Evolutionary conservation across 2,329 filamentous ascomycete genomes (phyloP).

Genomic region (Balansia obtecta): DNA sequence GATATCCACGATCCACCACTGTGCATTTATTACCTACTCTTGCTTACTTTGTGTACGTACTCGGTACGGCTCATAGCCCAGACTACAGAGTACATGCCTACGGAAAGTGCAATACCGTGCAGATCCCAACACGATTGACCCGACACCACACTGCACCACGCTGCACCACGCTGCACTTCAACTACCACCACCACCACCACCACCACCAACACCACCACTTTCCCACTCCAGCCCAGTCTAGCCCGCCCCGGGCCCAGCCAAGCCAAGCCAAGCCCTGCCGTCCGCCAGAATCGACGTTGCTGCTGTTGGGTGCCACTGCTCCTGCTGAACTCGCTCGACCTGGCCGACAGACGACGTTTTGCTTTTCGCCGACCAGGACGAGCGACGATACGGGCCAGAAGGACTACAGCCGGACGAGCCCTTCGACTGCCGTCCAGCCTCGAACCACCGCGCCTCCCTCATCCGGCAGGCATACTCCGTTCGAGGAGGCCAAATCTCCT

Average conservation of each 20-base stretch:
- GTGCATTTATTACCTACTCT: neutral
- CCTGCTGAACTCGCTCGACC: conserved; percentile 1
- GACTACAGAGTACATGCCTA: too few species aligned
- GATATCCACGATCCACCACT: neutral
- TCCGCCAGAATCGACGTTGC: neutral
- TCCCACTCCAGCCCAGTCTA: neutral
- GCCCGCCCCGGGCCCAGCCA: neutral
- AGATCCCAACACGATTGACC: too few species aligned
- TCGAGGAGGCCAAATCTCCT: neutral
- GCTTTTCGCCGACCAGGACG: conserved; percentile 1
- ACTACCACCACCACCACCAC: too few species aligned
- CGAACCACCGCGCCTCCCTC: neutral
- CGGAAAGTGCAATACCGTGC: neutral
- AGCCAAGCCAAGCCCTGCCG: neutral
- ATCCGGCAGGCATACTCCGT: neutral
- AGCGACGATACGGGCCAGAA: conserved; percentile 1
- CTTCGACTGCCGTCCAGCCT: neutral
- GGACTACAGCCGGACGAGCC: neutral
- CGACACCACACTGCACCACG: too few species aligned
- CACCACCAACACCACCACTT: too few species aligned
- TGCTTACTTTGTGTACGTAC: too few species aligned
- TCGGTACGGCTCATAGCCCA: neutral
- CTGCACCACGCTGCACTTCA: too few species aligned
- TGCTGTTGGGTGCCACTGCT: neutral
- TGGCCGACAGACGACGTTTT: conserved; percentile 2